Evolutionary conservation across 345 rosid species (phyloP).

Genomic region (Eutrema japonicum): DNA sequence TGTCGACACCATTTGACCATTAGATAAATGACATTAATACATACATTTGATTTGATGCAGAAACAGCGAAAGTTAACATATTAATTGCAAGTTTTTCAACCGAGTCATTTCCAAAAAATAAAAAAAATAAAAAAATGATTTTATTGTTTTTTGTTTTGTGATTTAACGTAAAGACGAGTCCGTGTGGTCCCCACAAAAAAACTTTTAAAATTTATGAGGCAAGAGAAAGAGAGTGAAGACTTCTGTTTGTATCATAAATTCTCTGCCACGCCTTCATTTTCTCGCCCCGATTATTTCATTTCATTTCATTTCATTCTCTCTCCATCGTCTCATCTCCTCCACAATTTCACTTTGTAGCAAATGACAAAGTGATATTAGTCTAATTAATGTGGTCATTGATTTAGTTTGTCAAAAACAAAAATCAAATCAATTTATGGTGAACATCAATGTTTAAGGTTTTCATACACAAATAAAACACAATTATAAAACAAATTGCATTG

Average conservation of each 20-base stretch:
- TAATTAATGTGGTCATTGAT: background rate
- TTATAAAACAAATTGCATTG: no score
- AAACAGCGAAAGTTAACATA: background rate
- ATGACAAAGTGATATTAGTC: background rate
- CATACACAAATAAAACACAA: no score
- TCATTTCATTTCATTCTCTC: conserved; percentile 16
- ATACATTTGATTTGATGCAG: background rate
- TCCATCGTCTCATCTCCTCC: conserved; percentile 27
- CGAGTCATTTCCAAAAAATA: no score
- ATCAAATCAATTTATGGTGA: background rate
- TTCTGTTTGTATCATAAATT: conserved; percentile 31
- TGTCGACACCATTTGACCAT: conserved; percentile 21
- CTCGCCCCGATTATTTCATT: conserved; percentile 7
- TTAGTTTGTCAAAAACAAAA: conserved; percentile 3
- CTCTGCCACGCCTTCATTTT: conserved; percentile 42
- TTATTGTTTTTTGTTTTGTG: background rate
- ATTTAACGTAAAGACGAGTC: conserved; percentile 27
- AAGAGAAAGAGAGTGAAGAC: conserved; percentile 24
- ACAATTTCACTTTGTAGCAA: background rate
- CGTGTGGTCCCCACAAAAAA: conserved; percentile 34
- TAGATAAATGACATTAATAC: background rate
- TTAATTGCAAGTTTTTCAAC: conserved; percentile 9
- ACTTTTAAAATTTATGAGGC: conserved; percentile 41
- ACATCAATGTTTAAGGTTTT: background rate
- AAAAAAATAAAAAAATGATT: no score